A percentile compares a stretch with the other conserved stretches of the same genome.
Evolutionary conservation across 495 filamentous ascomycete genomes (phyloP).

Genomic region (Podospora sp.): DNA sequence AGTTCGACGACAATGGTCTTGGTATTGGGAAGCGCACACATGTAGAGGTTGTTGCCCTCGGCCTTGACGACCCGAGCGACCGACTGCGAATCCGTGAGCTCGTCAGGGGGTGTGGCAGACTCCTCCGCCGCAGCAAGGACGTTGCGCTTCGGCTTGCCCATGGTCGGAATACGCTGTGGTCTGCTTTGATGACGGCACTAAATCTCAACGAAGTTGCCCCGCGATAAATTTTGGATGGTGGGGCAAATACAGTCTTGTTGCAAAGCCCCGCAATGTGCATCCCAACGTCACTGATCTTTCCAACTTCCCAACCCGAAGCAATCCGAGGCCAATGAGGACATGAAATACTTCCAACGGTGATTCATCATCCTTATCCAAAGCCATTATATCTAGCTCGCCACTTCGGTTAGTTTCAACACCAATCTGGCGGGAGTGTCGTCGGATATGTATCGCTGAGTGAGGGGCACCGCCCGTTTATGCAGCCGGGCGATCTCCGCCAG

Average conservation of each 20-base stretch:
- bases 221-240: conserved; percentile 19
- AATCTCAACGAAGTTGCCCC: conserved; percentile 10
- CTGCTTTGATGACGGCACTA: not conserved
- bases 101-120: conserved; percentile 71
- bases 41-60: conserved; percentile 86
- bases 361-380: not conserved
- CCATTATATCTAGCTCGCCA: not conserved
- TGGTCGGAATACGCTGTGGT: conserved; percentile 34
- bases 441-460: not conserved
- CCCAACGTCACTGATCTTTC: not conserved
- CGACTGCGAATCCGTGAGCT: conserved; percentile 63
- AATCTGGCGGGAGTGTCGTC: not conserved
- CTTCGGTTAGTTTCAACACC: not conserved
- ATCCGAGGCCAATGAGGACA: not conserved
- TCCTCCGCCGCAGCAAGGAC: conserved; percentile 72
- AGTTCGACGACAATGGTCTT: conserved; percentile 75
- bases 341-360: not conserved
- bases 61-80: conserved; percentile 78
- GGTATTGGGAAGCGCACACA: conserved; percentile 60
- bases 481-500: not conserved
- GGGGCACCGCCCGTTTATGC: not conserved
- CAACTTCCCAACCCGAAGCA: not conserved
- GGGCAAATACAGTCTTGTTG: conserved; percentile 3
- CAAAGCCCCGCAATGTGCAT: not conserved
- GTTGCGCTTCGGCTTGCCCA: conserved; percentile 76